Conservation (phyloP, 31 red algal species). For the Asparagopsis taxiformis region DNA sequence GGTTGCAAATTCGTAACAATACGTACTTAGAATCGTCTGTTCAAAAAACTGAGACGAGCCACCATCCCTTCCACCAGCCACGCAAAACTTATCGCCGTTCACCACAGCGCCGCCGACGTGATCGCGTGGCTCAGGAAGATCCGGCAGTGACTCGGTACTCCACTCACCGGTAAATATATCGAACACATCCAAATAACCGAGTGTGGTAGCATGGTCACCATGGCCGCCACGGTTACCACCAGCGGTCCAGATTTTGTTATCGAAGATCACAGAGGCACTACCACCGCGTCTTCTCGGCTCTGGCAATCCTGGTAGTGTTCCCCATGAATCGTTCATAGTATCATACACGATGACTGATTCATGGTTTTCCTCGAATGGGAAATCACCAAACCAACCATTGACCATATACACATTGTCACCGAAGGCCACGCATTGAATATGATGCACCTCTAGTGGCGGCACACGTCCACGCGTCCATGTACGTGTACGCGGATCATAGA, state of each 20-base stretch:
- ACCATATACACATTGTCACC: slow-evolving; percentile 12
- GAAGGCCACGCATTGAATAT: slow-evolving; percentile 58
- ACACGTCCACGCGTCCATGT: slow-evolving; percentile 22
- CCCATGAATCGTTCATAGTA: slow-evolving; percentile 22
- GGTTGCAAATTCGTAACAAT: background rate
- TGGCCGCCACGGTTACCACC: slow-evolving; percentile 59
- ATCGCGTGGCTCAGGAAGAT: slow-evolving; percentile 31
- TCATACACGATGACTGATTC: slow-evolving; percentile 45
- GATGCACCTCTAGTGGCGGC: slow-evolving; percentile 50
- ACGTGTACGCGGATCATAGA: slow-evolving; percentile 22
- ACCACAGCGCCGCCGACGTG: slow-evolving; percentile 45
- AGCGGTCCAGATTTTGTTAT: slow-evolving; percentile 39
- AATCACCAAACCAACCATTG: slow-evolving; percentile 47
- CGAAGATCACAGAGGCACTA: slow-evolving; percentile 25
- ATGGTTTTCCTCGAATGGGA: slow-evolving; percentile 33
- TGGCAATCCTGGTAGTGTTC: background rate
- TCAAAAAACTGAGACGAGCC: background rate
- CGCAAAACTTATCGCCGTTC: slow-evolving; percentile 9
- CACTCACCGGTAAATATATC: slow-evolving; percentile 13
- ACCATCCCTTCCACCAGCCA: slow-evolving; percentile 5
- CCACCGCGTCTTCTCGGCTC: slow-evolving; percentile 42
- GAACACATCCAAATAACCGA: slow-evolving; percentile 61
- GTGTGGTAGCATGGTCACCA: slow-evolving; percentile 24
- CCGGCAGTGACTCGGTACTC: slow-evolving; percentile 12
- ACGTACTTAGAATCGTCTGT: background rate